phyloP scores from a whole-genome alignment of 495 filamentous ascomycete genomes.

The Penicillium samsonianum region DNA sequence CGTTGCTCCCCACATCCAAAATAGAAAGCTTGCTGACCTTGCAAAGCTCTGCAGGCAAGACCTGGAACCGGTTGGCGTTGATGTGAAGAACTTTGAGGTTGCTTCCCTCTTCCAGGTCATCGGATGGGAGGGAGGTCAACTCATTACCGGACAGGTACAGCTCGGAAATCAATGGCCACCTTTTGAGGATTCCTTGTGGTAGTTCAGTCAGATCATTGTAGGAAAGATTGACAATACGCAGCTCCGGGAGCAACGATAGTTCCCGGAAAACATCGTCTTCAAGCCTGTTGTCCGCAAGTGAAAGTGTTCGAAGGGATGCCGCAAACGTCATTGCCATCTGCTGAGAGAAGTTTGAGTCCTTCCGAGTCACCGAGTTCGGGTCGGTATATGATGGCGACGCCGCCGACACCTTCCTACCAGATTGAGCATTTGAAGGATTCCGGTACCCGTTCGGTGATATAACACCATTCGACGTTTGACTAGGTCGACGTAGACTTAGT shows the following conservation, averaged over 20 bases:
- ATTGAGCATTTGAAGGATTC: constrained; percentile 79
- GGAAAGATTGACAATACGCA: constrained; percentile 88
- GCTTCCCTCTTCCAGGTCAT: constrained; percentile 88
- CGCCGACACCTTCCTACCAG: constrained; percentile 81
- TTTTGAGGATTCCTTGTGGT: constrained; percentile 79
- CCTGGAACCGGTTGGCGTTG: constrained; percentile 97
- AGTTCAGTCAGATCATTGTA: constrained; percentile 95
- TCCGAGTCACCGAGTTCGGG: constrained; percentile 65
- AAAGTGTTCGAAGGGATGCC: constrained; percentile 76
- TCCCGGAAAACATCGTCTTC: constrained; percentile 94
- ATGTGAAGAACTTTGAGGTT: constrained; percentile 88
- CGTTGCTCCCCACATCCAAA: constrained; percentile 92
- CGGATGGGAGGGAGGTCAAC: constrained; percentile 83
- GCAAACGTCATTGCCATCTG: constrained; percentile 81
- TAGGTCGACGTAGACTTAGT: constrained; percentile 67
- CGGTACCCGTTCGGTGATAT: constrained; percentile 67
- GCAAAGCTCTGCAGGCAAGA: constrained; percentile 90
- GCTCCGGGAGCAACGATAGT: constrained; percentile 75
- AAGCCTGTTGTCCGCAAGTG: constrained; percentile 89
- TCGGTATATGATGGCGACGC: constrained; percentile 66
- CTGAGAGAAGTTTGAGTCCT: constrained; percentile 81
- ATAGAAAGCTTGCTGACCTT: constrained; percentile 89
- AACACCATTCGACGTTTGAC: constrained; percentile 75
- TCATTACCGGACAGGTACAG: constrained; percentile 96
- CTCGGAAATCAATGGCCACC: constrained; percentile 86